These are phyloP conservation scores for Avena insularis DNA, from an alignment of 176 grass and related monocot species.

Conservation along the genomic window DNA sequence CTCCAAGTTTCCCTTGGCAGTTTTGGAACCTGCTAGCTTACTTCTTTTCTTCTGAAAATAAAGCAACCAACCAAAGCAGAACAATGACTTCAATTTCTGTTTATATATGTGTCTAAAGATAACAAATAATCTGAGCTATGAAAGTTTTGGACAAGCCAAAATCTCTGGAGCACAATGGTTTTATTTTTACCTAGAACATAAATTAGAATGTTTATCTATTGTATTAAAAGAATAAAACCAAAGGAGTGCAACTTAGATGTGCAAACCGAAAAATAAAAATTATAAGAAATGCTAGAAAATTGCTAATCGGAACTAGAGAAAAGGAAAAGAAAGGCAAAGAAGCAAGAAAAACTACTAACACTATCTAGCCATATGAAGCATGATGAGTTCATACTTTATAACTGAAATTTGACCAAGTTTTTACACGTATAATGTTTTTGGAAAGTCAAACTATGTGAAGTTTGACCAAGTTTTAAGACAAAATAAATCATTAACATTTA, in stretches of 20 bases:
- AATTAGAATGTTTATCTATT: not conserved
- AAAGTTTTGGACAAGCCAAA: too few species aligned
- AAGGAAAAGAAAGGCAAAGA: not conserved
- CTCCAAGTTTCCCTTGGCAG: not conserved
- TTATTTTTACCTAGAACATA: not conserved
- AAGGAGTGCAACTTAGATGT: not conserved
- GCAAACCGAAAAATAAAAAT: not conserved
- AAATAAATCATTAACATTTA: too few species aligned
- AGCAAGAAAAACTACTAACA: not conserved
- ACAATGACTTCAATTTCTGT: not conserved
- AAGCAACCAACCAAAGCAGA: not conserved
- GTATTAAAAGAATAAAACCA: not conserved
- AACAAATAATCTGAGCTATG: not conserved
- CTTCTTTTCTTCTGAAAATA: not conserved
- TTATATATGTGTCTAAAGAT: not conserved
- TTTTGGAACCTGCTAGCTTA: not conserved
- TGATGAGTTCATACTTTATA: too few species aligned
- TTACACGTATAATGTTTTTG: too few species aligned
- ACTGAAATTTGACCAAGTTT: too few species aligned
- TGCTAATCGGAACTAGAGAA: not conserved
- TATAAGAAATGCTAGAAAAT: not conserved
- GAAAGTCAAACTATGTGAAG: too few species aligned
- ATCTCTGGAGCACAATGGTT: not conserved
- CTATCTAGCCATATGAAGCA: too few species aligned
- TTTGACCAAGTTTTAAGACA: too few species aligned